phyloP scores from a whole-genome alignment of 805 yeast species.

The Candida ulmi region DNA sequence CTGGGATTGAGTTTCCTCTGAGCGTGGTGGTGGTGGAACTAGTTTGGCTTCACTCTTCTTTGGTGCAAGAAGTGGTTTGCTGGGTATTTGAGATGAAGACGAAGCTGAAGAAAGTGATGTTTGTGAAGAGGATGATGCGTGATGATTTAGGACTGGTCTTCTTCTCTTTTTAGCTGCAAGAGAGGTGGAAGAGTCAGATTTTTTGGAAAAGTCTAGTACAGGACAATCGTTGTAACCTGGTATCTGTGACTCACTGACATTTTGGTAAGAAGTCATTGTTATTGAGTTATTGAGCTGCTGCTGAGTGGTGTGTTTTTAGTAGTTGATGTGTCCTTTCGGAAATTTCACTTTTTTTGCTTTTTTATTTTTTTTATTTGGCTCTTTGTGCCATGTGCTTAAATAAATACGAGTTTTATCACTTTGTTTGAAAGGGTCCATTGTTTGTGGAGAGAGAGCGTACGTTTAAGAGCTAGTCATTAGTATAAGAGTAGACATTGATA shows the following conservation, averaged over 20 bases:
- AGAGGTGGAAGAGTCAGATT: slow-evolving; percentile 1
- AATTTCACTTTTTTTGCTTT: background rate
- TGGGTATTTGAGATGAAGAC: background rate
- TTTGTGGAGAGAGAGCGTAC: too few relatives aligned
- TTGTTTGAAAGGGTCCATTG: too few relatives aligned
- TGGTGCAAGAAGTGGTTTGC: background rate
- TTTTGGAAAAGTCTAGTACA: slow-evolving; percentile 12
- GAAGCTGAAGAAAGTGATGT: background rate
- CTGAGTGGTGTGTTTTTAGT: background rate
- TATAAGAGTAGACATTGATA: too few relatives aligned
- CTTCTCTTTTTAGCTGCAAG: slow-evolving; percentile 1
- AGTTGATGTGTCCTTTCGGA: background rate
- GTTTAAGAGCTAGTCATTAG: too few relatives aligned
- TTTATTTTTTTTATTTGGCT: too few relatives aligned
- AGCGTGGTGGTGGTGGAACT: background rate
- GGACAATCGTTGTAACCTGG: slow-evolving; percentile 41
- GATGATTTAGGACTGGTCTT: slow-evolving; percentile 3
- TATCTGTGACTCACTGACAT: slow-evolving; percentile 35
- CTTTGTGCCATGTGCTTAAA: too few relatives aligned
- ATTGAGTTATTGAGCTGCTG: background rate
- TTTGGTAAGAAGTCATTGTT: slow-evolving; percentile 25
- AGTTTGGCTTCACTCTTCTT: background rate
- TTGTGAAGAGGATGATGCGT: slow-evolving; percentile 1
- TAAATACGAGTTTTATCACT: too few relatives aligned
- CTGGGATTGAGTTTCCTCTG: background rate